phyloP scores from a whole-genome alignment of 2,329 filamentous ascomycete genomes.

The Pyrenophora seminiperda region DNA sequence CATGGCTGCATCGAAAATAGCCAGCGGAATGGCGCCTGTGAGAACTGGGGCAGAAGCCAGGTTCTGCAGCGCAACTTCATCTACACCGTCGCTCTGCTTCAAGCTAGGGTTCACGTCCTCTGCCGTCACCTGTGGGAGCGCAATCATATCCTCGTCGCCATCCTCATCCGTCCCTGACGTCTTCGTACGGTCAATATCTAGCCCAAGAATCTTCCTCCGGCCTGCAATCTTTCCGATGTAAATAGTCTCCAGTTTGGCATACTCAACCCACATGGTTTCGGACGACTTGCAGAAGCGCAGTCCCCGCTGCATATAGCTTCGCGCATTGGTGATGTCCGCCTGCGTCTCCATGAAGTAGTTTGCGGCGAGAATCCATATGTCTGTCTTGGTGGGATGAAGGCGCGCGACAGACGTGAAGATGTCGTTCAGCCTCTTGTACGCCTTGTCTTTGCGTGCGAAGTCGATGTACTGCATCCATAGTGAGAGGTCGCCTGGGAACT shows the following conservation, averaged over 20 bases:
- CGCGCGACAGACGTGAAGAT: conserved; percentile 73
- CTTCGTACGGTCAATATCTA: conserved; percentile 56
- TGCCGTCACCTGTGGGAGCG: conserved; percentile 63
- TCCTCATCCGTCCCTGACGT: conserved; percentile 54
- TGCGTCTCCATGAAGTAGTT: conserved; percentile 76
- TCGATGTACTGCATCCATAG: conserved; percentile 92
- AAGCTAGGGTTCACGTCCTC: conserved; percentile 65
- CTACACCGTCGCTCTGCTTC: conserved; percentile 54
- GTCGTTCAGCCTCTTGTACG: conserved; percentile 64
- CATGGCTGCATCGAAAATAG: conserved; percentile 85
- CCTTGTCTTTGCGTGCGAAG: conserved; percentile 72
- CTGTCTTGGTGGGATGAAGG: conserved; percentile 81
- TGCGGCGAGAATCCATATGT: conserved; percentile 84
- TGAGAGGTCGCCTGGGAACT: conserved; percentile 78
- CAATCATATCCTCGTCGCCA: conserved; percentile 57
- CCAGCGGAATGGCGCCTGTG: conserved; percentile 89
- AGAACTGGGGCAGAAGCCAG: conserved; percentile 76
- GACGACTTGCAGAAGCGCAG: conserved; percentile 84
- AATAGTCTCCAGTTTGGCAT: conserved; percentile 88
- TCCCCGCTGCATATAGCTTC: conserved; percentile 86
- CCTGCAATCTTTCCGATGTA: conserved; percentile 83
- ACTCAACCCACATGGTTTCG: conserved; percentile 81
- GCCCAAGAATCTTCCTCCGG: conserved; percentile 69
- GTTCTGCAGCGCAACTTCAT: conserved; percentile 65
- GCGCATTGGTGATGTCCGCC: conserved; percentile 84